Evolutionary conservation across 495 filamentous ascomycete species (phyloP), one percentile per base, ranked within the genome.

Genomic region (Aspergillus sclerotioniger): DNA sequence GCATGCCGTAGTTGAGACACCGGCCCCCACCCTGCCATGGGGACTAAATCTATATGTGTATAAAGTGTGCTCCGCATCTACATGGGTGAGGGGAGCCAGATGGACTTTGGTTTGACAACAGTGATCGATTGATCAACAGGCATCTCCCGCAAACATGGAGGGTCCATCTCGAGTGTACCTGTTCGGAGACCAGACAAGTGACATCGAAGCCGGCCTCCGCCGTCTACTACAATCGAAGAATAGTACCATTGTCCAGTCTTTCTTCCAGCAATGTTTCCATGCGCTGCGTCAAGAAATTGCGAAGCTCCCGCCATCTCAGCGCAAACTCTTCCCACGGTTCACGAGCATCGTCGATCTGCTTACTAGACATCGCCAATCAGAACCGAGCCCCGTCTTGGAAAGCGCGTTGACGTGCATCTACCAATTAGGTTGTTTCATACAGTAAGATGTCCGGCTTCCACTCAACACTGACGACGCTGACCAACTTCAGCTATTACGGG

Each of bases 151-250:
- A 21, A 68, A 12, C 10, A 76, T 76, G 74, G 69, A 65, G 58
- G 66, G 59, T 43, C 60, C 61, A 51, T 67, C 65, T 60, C 69
- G 63, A 49, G 69, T 74, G 59, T 78, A 74, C 69, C 68, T 89
- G 63, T 91, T 92, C 69, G 90, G 90, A 76, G 89, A 94, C 71
- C 88, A 91, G 77, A 90, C 88, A 28, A 79, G 85, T 62, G 85
- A 90, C 66, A 86, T 87, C 53, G 84, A 87, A 61, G 76, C 79
- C 47, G 84, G 88, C 51, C 75, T 92, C 50, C 79, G 80, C 77
- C 76, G 79, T 76, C 60, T 89, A 70, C 62, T 86, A 66, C 78
- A 84, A 57, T 78, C 57, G 51, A 86, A 86, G 63, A 83, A 84
- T 58, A 85, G 89, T 65, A 74, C 85, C 20, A 71, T 90, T 13